Base-by-base conservation (phyloP, 2,329 filamentous ascomycete genomes). In the Paraphaeosphaeria sporulosa region DNA sequence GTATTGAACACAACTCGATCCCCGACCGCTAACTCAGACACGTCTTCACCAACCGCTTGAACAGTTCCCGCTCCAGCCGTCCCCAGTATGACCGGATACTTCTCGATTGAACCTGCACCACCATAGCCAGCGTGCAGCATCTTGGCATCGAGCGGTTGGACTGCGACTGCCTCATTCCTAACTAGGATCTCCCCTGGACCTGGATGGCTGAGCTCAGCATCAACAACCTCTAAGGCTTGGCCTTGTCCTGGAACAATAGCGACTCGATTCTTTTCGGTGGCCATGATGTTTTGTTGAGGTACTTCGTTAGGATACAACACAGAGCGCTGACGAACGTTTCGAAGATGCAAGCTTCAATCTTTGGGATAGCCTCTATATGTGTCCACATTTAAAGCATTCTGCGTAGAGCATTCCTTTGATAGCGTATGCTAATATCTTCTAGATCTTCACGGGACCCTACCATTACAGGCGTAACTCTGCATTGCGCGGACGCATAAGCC, bases 41-140 rank as follows among this genome's bases (percentile, higher is more conserved):
- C 81, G 7, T 74, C 79, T 23, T 80, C 74, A 32, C 81, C 79
- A 12, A 84, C 69, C 63, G 81, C 81, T 64, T 83, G 79, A 21
- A 84, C 71, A 0, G 80, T 69, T 9, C 81, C 82, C 1, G 67
- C 71, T 57, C 67, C 64, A 42, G 65, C 68, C 1, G 61, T 65
- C 25, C 66, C 67, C 19, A 73, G 64, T n/a, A 68, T 38, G 13
- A 62, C 62, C 10, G 65, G 66, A 53, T 64, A 69, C 2, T 46
- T 59, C 15, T 58, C n/a, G 25, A 71, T 34, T 10, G 64, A 48
- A 1, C 67, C 61, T 1, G 60, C 66, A 19, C 66, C 66, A 5
- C 63, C 64, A n/a, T 73, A 71, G 13, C 64, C 64, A 12, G 60
- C 56, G 15, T 67, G 63, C 19, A 73, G 55, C 62, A 71, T 71